Percentiles rank a stretch among this genome's conserved stretches.
These are phyloP conservation scores for Carpinus fangiana DNA, from an alignment of 306 rosid genomes.

Conservation along the genomic window DNA sequence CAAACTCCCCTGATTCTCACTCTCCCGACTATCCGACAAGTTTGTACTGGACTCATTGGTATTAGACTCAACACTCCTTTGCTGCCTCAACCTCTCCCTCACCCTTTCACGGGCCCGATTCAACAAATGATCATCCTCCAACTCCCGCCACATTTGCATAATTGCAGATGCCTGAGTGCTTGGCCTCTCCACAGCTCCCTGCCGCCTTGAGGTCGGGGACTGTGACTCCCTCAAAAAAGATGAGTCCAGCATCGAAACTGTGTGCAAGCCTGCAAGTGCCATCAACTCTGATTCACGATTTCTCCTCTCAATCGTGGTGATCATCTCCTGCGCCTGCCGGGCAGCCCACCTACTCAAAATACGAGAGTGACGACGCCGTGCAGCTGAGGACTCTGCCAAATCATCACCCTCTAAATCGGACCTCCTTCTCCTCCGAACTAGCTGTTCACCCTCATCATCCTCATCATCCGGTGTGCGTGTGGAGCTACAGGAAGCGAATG, in stretches of 20 bases:
- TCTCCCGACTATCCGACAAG: constrained; percentile 73
- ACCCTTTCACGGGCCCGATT: constrained; percentile 86
- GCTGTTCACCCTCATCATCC: constrained; percentile 88
- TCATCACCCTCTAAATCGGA: constrained; percentile 94
- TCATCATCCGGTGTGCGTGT: constrained; percentile 70
- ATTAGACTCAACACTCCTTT: constrained; percentile 67
- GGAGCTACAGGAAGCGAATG: constrained; percentile 95
- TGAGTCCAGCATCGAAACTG: constrained; percentile 93
- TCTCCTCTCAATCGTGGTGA: constrained; percentile 97
- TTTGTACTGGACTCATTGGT: constrained; percentile 63
- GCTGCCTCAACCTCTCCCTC: constrained; percentile 86
- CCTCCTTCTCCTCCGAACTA: constrained; percentile 86
- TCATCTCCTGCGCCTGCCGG: constrained; percentile 98
- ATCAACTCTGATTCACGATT: constrained; percentile 93
- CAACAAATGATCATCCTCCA: constrained; percentile 93
- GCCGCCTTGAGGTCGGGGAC: constrained; percentile 87
- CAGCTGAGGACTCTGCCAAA: constrained; percentile 92
- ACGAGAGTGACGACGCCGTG: constrained; percentile 79
- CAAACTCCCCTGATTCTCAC: constrained; percentile 85
- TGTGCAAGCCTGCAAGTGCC: constrained; percentile 95
- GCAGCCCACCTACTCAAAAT: constrained; percentile 98
- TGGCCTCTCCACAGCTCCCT: constrained; percentile 89
- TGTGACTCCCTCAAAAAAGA: constrained; percentile 91
- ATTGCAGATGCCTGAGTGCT: constrained; percentile 87
- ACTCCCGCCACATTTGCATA: constrained; percentile 97